Evolutionary conservation across 805 yeast species (phyloP).

Genomic region (Ogataea philodendri): DNA sequence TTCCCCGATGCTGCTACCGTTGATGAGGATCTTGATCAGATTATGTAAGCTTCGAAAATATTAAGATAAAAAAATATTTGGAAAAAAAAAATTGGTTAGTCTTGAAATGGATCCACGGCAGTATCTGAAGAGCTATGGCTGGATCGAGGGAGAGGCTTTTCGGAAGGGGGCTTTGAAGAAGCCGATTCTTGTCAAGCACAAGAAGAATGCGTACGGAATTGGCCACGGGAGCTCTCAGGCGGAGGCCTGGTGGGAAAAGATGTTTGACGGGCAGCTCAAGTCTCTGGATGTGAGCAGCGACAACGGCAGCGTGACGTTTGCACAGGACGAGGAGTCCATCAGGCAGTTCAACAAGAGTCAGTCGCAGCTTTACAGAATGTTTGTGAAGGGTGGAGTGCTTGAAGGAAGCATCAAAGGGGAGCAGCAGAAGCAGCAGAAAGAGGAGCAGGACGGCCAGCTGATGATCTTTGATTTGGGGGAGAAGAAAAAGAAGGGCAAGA

Average conservation of each 20-base stretch:
- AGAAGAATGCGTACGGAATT: constrained; percentile 85
- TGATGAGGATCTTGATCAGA: constrained; percentile 15
- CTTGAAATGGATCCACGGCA: constrained; percentile 67
- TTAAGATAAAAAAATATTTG: constrained; percentile 4
- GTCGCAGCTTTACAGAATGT: constrained; percentile 80
- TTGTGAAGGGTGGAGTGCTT: constrained; percentile 83
- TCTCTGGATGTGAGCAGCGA: constrained; percentile 46
- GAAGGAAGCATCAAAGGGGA: constrained; percentile 61
- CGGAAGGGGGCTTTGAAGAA: constrained; percentile 74
- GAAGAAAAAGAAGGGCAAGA: constrained; percentile 27
- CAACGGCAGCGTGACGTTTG: constrained; percentile 12
- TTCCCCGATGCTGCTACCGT: constrained; percentile 21
- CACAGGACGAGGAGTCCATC: constrained; percentile 48
- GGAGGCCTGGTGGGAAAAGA: constrained; percentile 96
- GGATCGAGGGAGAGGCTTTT: constrained; percentile 90
- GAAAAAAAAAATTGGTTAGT: constrained; percentile 4
- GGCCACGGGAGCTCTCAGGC: constrained; percentile 76
- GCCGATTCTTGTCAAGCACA: constrained; percentile 87
- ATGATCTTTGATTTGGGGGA: constrained; percentile 26
- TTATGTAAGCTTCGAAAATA: constrained; percentile 9
- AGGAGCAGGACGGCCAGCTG: constrained; percentile 18
- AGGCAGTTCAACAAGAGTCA: constrained; percentile 46
- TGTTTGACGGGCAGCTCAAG: constrained; percentile 91
- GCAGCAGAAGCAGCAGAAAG: constrained; percentile 4
- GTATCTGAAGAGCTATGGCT: constrained; percentile 78